A percentile compares a stretch with the other conserved stretches of the same genome.
Evolutionary conservation across 495 filamentous ascomycete species (phyloP).

Genomic region (Aspergillus hancockii): DNA sequence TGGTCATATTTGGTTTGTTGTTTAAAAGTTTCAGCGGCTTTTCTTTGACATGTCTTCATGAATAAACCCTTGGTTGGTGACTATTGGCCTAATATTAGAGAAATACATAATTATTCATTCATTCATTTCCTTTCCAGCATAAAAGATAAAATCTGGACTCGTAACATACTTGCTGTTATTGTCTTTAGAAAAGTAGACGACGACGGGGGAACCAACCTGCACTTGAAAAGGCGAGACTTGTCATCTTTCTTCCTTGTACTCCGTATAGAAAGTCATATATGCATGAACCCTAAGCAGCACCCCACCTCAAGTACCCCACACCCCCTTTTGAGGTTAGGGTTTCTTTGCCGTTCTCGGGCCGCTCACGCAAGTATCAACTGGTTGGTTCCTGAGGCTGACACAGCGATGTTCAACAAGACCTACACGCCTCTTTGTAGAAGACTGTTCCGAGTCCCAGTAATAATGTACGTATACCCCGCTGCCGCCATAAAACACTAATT

Average conservation of each 20-base stretch:
- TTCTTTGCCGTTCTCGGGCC: too few relatives aligned
- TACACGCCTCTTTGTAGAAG: neutral
- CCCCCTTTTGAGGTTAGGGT: too few relatives aligned
- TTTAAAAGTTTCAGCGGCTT: conserved; percentile 2
- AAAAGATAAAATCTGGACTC: too few relatives aligned
- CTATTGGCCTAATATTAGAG: neutral
- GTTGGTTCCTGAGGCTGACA: neutral
- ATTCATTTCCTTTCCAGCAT: too few relatives aligned
- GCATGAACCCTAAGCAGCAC: too few relatives aligned
- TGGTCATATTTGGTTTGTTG: conserved; percentile 1
- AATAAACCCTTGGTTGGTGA: neutral
- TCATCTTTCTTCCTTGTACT: too few relatives aligned
- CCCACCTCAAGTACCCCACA: too few relatives aligned
- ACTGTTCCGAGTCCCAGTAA: conserved; percentile 1
- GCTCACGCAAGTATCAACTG: neutral
- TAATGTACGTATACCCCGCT: conserved; percentile 6
- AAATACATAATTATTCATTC: conserved; percentile 1
- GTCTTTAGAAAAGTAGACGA: too few relatives aligned
- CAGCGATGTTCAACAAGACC: neutral
- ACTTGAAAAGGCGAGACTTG: too few relatives aligned
- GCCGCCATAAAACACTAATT: neutral
- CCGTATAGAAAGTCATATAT: too few relatives aligned
- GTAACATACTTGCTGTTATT: too few relatives aligned
- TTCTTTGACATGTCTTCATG: neutral
- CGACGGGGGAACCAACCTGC: too few relatives aligned